These are phyloP conservation scores for Juncus inflexus DNA, from an alignment of 176 grass and related monocot species.

Conservation along the genomic window DNA sequence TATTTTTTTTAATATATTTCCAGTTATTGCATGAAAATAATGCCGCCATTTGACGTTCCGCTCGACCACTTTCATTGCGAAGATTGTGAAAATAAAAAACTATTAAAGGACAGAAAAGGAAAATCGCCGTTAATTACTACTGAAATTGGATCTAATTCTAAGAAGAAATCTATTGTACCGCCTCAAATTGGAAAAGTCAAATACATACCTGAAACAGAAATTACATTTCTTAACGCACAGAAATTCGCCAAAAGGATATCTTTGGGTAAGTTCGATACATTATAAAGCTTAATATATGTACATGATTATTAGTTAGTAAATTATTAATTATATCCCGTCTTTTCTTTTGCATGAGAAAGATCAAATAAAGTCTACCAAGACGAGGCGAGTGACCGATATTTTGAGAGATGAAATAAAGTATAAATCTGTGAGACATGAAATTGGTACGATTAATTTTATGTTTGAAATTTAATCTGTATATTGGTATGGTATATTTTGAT, in stretches of 20 bases:
- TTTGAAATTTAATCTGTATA: too few relatives aligned
- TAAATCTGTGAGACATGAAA: neutral
- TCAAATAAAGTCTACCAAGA: constrained; percentile 2
- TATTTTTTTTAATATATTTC: constrained; percentile 15
- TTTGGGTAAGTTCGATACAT: neutral
- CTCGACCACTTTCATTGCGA: constrained; percentile 31
- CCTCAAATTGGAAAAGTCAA: constrained; percentile 49
- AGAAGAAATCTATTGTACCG: constrained; percentile 26
- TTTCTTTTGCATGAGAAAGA: neutral
- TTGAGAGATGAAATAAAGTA: constrained; percentile 14
- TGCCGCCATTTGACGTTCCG: neutral
- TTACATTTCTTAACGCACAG: constrained; percentile 32
- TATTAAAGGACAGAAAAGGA: constrained; percentile 19
- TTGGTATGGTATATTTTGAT: too few relatives aligned
- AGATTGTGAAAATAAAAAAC: constrained; percentile 17
- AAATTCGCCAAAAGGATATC: constrained; percentile 32
- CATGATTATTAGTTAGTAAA: neutral
- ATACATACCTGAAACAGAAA: constrained; percentile 46
- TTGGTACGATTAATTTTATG: constrained; percentile 1
- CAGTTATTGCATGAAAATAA: constrained; percentile 36
- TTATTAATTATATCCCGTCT: neutral
- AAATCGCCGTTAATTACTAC: neutral
- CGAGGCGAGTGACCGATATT: constrained; percentile 9
- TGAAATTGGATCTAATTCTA: constrained; percentile 1
- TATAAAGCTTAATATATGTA: neutral